Percentiles rank a stretch among this genome's conserved stretches.
Evolutionary conservation across 306 rosid species (phyloP).

Genomic region (Datisca glomerata): DNA sequence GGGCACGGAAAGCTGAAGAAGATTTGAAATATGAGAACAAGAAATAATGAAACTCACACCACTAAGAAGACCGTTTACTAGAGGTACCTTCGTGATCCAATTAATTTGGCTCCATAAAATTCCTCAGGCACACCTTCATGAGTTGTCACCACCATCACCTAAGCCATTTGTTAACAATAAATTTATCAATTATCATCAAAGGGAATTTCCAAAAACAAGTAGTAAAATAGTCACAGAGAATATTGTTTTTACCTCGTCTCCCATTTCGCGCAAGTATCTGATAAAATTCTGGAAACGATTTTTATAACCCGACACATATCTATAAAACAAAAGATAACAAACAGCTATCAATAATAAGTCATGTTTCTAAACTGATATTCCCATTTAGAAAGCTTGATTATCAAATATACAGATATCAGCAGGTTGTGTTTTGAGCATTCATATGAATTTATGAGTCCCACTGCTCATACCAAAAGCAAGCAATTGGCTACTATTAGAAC

Average conservation of each 20-base stretch:
- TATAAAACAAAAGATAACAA: constrained; percentile 14
- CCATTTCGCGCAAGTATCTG: constrained; percentile 49
- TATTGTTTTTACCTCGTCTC: constrained; percentile 31
- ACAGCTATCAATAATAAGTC: constrained; percentile 3
- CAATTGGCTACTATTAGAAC: no score
- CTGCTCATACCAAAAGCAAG: no score
- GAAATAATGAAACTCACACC: not conserved
- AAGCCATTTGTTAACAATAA: constrained; percentile 10
- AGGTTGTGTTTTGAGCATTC: no score
- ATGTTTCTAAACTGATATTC: no score
- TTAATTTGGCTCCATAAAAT: constrained; percentile 80
- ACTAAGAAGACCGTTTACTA: no score
- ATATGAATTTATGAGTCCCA: no score
- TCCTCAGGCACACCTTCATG: constrained; percentile 93
- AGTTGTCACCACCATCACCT: constrained; percentile 98
- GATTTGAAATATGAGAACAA: constrained; percentile 6
- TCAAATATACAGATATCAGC: no score
- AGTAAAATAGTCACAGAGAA: not conserved
- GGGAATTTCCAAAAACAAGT: not conserved
- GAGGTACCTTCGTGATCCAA: constrained; percentile 80
- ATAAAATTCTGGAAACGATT: constrained; percentile 55
- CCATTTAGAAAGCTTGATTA: no score
- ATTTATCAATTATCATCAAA: constrained; percentile 4
- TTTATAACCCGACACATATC: constrained; percentile 52
- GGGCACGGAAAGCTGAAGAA: constrained; percentile 81